Base-by-base conservation (phyloP, 148 eudicot species). In the Polygonum maritimum region DNA sequence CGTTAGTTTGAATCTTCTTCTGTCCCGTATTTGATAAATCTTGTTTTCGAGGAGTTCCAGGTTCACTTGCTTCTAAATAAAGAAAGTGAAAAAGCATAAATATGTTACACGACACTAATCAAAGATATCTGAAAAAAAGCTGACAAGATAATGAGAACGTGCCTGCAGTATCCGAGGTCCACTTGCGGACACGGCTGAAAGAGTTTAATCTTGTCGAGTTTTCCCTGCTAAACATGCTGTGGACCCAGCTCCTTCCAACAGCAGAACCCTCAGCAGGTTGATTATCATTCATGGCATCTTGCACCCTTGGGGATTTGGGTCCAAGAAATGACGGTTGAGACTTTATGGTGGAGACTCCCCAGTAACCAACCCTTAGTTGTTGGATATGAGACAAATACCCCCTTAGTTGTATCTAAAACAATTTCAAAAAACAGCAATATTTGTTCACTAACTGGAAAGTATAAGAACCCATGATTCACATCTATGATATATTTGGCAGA, bases 191-290 rank as follows among this genome's bases (percentile, higher is more conserved):
- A 74, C 87, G 96, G 51, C 83, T 82, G 71, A 86, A 93, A 65
- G 97, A 86, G 81, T 80, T 83, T 45, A 83, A 85, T 83, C 86
- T 87, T 21, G 71, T 63, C 47, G 86, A 74, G 70, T 88, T 71
- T 26, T 89, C 97, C 77, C 94, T 83, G 77, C 94, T 92, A 83
- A 94, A 91, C 98, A 94, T 94, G 88, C 91, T 91, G 84, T 95
- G 97, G 73, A 94, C 94, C 98, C 94, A 94, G 85, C 90, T 94
- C 83, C 89, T 87, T 76, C 93, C 97, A 5, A 80, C 83, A 80
- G 88, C 90, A 87, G 94, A 85, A 80, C 92, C 94, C 80, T 86
- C 93, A 48, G 91, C 80, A 62, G 97, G 91, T 86, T 89, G 89
- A 58, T 75, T 78, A 75, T 83, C 92, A 77, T 63, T 80, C 7